Evolutionary conservation across 2,329 filamentous ascomycete genomes (phyloP).

Genomic region (Aureobasidium subglaciale): DNA sequence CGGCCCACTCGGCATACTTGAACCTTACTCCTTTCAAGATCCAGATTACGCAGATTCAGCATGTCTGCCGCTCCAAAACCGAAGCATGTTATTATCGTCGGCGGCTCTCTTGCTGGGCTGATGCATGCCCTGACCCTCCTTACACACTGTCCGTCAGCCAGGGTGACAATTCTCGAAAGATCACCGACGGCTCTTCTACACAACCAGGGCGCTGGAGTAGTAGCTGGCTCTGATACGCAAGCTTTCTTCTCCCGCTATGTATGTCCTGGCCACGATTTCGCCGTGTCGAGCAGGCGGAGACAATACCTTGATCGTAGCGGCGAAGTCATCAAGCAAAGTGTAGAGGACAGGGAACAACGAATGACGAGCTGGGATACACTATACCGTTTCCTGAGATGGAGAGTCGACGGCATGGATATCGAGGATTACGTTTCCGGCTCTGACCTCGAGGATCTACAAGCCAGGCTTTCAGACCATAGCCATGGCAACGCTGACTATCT

Average conservation of each 20-base stretch:
- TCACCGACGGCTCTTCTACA: slow-evolving; percentile 37
- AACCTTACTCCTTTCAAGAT: too few species aligned
- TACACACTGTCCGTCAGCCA: slow-evolving; percentile 21
- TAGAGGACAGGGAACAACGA: slow-evolving; percentile 31
- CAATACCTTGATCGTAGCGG: slow-evolving; percentile 26
- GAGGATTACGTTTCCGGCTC: slow-evolving; percentile 23
- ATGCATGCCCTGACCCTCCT: slow-evolving; percentile 24
- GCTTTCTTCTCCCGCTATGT: slow-evolving; percentile 38
- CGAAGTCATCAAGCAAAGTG: slow-evolving; percentile 23
- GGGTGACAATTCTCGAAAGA: slow-evolving; percentile 34
- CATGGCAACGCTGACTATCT: slow-evolving; percentile 23
- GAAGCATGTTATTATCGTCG: slow-evolving; percentile 24
- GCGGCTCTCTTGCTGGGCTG: slow-evolving; percentile 26
- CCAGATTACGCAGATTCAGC: too few species aligned
- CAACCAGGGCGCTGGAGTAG: slow-evolving; percentile 44
- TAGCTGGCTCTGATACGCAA: slow-evolving; percentile 39
- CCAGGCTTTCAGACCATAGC: neutral
- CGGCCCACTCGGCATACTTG: too few species aligned
- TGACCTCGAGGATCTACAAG: neutral
- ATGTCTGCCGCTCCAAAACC: too few species aligned
- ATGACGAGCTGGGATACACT: slow-evolving; percentile 46
- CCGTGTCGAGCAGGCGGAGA: slow-evolving; percentile 22
- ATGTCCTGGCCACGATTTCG: slow-evolving; percentile 29
- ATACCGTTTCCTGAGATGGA: slow-evolving; percentile 40
- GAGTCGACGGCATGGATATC: slow-evolving; percentile 35